Base-by-base conservation (phyloP, 1,139 yeast genomes). In the Barnettozyma hawaiiensis region DNA sequence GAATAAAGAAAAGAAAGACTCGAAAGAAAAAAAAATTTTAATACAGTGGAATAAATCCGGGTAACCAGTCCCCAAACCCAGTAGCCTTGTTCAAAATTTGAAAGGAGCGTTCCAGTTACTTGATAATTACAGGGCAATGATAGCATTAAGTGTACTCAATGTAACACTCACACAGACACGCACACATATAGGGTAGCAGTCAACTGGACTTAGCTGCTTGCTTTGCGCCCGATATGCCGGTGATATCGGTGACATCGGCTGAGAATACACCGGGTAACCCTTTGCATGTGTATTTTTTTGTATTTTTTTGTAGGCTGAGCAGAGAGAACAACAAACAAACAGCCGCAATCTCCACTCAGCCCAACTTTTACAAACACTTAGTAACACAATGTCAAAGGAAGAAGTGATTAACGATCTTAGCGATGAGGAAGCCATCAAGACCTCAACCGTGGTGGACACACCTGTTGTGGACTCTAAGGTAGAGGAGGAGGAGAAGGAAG, bases 371-470 rank as follows among this genome's bases (percentile, higher is more conserved):
- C 16, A 9, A n/a, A 24, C 14, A 12, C 3, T 11, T 3, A 26
- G n/a, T n/a, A n/a, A 26, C 29, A 26, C 15, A n/a, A 45, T 45
- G 47, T 35, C 43, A 8, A 45, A 42, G 32, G 44, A 31, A 8
- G 41, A 34, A 19, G 33, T 32, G 6, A 33, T 37, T 20, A 39
- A 43, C n/a, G 40, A 45, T 23, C 14, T 45, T 20, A 44, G 45
- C 39, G 51, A 40, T 20, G 35, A 43, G 24, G 36, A 45, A 37
- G 32, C 32, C 12, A n/a, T 23, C 14, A 22, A 22, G 21, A 34
- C 37, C 5, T 14, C 37, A 11, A 23, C 37, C 3, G 29, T 34
- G 11, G 29, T 34, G 11, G 37, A 34, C 14, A 34, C 37, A 8
- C 28, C 37, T 34, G 37, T 23, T 23, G 37, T 34, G 22, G 37